Evolutionary conservation across 2,329 filamentous ascomycete genomes (phyloP), one percentile per base, ranked within the genome.

Genomic region (Alternaria hordeiaustralica): DNA sequence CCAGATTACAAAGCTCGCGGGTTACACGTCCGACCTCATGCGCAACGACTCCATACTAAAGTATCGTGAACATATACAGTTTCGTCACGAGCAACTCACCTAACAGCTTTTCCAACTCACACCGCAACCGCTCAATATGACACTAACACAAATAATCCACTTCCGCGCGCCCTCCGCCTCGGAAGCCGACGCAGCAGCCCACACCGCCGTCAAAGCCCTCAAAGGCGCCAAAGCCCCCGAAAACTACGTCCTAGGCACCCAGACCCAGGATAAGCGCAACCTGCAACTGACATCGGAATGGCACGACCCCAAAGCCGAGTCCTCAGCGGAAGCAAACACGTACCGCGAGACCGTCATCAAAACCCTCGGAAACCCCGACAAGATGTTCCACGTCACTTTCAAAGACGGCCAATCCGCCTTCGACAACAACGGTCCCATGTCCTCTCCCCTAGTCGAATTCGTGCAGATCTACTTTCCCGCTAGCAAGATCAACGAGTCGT

Each of bases 221-320:
- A 62, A 62, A 26, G 43, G 43, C 46, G 44, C 49, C n/a, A 62
- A 55, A 36, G 43, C 55, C 2, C 60, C 60, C 23, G 30, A 50
- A 6, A 63, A 63, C 43, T 55, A 49, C 15, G 44, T 55, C 1
- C 30, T 63, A 4, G 55, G 60, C 25, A 63, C 60, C 25, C 30
- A 55, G 10, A 26, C 20, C 26, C 43, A 54, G 8, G 30, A 59
- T 13, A 43, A 59, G 54, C 23, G 15, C 12, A 46, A n/a, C 6
- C 11, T 60, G 4, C 60, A 63, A 20, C 20, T 63, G n/a, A 63
- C 55, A 2, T 60, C 60, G 6, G 49, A 55, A 50, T 59, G 56
- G 49, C 56, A 54, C 30, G 60, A 63, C 15, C 49, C 44, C 8
- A 20, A 21, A 20, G 44, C 55, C 15, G 60, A 55, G 47, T 20